Evolutionary conservation across 2,329 filamentous ascomycete genomes (phyloP).

Genomic region (Triangularia setosa): DNA sequence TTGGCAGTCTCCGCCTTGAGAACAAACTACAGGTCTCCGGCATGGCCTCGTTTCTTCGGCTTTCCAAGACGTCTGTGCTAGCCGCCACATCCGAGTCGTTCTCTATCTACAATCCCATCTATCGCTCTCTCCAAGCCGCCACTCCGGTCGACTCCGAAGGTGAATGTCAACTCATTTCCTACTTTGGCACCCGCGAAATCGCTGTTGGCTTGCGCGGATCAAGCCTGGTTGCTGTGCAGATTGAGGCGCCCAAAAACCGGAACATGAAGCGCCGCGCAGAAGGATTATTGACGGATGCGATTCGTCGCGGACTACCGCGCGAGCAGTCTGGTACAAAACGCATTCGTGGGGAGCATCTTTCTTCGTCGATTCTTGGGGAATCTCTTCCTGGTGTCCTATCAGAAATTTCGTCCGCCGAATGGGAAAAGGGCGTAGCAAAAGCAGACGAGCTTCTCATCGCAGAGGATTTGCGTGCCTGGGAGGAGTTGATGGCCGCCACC

Average conservation of each 20-base stretch:
- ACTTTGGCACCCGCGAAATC: constrained; percentile 63
- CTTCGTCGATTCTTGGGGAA: constrained; percentile 34
- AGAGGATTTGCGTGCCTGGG: constrained; percentile 47
- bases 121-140: constrained; percentile 55
- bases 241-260: constrained; percentile 58
- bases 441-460: constrained; percentile 47
- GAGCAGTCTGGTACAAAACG: constrained; percentile 36
- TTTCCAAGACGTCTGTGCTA: constrained; percentile 64
- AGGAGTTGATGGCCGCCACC: constrained; percentile 46
- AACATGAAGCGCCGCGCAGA: constrained; percentile 53
- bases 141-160: constrained; percentile 42
- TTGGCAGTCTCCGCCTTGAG: constrained; percentile 56
- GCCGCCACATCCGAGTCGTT: constrained; percentile 55
- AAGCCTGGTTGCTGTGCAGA: constrained; percentile 63
- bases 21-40: constrained; percentile 50
- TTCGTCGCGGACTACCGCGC: constrained; percentile 59
- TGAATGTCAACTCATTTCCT: constrained; percentile 50
- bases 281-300: constrained; percentile 67
- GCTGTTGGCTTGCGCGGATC: constrained; percentile 62
- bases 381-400: constrained; percentile 48
- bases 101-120: constrained; percentile 66
- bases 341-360: constrained; percentile 29
- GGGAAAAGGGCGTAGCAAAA: constrained; percentile 40
- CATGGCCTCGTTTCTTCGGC: constrained; percentile 59
- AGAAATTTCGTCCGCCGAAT: constrained; percentile 45